Evolutionary conservation across 1,284 basidiomycete genomes (phyloP).

Genomic region (Ustilago cynodontis): DNA sequence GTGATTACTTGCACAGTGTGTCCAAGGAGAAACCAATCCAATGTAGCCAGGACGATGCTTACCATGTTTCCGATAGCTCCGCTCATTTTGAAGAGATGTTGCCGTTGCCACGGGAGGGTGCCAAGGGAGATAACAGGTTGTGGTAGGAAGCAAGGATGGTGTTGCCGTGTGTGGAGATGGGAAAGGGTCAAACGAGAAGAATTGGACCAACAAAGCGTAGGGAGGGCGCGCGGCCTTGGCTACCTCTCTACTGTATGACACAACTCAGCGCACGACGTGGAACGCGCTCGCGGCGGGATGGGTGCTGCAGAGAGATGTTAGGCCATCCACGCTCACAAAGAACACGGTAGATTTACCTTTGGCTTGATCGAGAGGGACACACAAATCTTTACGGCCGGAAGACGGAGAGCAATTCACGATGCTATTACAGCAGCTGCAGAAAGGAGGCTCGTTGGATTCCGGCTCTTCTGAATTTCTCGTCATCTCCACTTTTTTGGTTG

Average conservation of each 20-base stretch:
- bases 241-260: not conserved
- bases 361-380: constrained; percentile 5
- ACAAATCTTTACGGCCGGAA: constrained; percentile 35
- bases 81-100: constrained; percentile 39
- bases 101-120: constrained; percentile 12
- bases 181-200: not conserved
- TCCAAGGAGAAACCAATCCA: not conserved
- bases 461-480: constrained; percentile 22
- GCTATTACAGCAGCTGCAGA: not conserved
- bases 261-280: constrained; percentile 16
- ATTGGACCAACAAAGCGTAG: not conserved
- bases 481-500: constrained; percentile 35
- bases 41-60: constrained; percentile 1
- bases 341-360: too few relatives aligned
- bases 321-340: not conserved
- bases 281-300: constrained; percentile 69
- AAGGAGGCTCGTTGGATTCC: constrained; percentile 18
- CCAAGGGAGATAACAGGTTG: not conserved
- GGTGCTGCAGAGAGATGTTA: constrained; percentile 75
- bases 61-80: constrained; percentile 58
- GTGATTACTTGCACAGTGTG: not conserved
- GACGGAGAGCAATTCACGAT: constrained; percentile 13
- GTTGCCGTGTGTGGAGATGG: not conserved
- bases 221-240: not conserved
- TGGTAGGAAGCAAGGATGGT: not conserved